Evolutionary conservation across 805 yeast genomes (phyloP).

Genomic region (Saccharomycopsis fibuligera): DNA sequence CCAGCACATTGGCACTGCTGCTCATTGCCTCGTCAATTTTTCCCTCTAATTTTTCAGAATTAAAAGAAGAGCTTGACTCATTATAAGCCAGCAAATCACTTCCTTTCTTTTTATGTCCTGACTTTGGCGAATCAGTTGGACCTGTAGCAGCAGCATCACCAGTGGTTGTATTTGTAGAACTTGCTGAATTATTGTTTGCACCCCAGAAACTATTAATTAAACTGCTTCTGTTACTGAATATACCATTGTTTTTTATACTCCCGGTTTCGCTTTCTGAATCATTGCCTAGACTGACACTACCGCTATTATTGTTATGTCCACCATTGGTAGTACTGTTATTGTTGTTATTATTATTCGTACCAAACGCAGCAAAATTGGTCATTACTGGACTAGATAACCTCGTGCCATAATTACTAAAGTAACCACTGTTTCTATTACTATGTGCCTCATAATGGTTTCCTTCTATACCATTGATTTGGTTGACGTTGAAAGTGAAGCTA

Average conservation of each 20-base stretch:
- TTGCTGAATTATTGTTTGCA: not conserved
- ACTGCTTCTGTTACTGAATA: conserved; percentile 18
- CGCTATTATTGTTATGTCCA: not conserved
- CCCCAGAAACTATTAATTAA: conserved; percentile 19
- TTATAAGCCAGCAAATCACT: conserved; percentile 5
- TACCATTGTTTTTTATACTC: conserved; percentile 6
- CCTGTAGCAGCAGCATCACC: not conserved
- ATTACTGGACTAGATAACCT: conserved; percentile 18
- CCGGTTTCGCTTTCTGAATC: not conserved
- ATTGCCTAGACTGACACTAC: not conserved
- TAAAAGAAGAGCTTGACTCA: conserved; percentile 5
- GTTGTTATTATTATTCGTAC: conserved; percentile 19
- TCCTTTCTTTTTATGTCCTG: not conserved
- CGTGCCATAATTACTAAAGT: conserved; percentile 22
- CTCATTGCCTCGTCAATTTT: conserved; percentile 15
- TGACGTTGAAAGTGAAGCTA: conserved; percentile 9
- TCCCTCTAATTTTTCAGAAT: conserved; percentile 15
- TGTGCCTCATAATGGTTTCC: too few relatives aligned
- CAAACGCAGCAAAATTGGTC: conserved; percentile 26
- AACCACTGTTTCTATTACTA: conserved; percentile 25
- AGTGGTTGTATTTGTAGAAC: not conserved
- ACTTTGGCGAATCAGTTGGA: not conserved
- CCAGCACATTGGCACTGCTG: not conserved
- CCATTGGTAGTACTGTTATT: not conserved
- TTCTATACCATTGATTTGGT: conserved; percentile 9